phyloP scores from a whole-genome alignment of 169 alveolate species.

The Besnoitia besnoiti region DNA sequence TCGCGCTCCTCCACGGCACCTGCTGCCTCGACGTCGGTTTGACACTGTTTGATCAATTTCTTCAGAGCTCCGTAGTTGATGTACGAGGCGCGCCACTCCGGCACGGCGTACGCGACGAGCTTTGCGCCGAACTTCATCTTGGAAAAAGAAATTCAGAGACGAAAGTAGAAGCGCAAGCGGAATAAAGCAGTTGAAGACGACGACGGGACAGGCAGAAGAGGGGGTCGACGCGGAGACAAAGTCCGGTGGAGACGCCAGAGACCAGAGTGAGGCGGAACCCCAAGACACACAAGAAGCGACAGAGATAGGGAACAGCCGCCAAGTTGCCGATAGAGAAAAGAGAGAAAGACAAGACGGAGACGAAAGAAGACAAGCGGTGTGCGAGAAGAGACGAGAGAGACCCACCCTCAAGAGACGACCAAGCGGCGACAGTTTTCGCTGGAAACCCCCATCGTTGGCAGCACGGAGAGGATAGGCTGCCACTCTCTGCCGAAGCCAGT shows the following conservation, averaged over 20 bases:
- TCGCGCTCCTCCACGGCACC: neutral
- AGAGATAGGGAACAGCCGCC: neutral
- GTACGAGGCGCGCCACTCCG: conserved; percentile 65
- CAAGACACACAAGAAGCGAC: neutral
- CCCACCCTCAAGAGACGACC: too few species aligned
- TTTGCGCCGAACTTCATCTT: conserved; percentile 67
- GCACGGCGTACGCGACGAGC: conserved; percentile 55
- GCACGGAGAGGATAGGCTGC: too few species aligned
- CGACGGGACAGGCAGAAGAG: neutral
- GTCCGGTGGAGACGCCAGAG: neutral
- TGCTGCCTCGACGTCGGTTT: neutral
- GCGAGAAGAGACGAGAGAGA: too few species aligned
- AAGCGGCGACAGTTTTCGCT: too few species aligned
- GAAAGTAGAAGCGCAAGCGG: too few species aligned
- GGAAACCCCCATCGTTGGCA: too few species aligned
- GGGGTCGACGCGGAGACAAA: neutral
- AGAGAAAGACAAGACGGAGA: neutral
- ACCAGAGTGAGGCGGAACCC: neutral
- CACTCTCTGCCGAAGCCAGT: too few species aligned
- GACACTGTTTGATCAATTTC: conserved; percentile 31
- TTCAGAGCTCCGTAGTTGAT: conserved; percentile 44
- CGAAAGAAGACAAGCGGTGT: neutral
- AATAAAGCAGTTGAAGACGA: neutral
- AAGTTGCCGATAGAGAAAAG: neutral
- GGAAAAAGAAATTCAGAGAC: neutral